Conservation (phyloP, 768 basidiomycete genomes). For the Podaxis rugospora region DNA sequence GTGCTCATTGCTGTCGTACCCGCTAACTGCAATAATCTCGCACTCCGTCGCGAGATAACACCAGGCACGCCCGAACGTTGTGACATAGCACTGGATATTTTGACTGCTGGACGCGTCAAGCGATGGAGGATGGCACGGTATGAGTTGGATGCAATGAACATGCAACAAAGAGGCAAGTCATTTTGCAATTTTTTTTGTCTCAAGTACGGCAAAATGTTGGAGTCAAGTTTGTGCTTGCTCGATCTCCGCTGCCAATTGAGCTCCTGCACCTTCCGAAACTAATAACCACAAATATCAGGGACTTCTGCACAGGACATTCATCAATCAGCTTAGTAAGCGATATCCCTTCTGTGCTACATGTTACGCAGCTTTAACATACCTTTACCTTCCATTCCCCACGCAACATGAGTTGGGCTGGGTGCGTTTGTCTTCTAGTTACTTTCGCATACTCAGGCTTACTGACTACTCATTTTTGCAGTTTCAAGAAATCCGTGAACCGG, state of each 20-base stretch:
- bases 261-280: not conserved
- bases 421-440: constrained; percentile 10
- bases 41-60: constrained; percentile 5
- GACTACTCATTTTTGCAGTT: constrained; percentile 36
- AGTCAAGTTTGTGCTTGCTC: not conserved
- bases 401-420: constrained; percentile 59
- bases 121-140: not conserved
- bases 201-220: not conserved
- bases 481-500: constrained; percentile 92
- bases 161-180: not conserved
- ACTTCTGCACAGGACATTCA: not conserved
- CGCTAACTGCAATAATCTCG: not conserved
- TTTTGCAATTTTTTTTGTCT: not conserved
- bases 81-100: not conserved
- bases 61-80: not conserved
- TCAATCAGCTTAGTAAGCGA: constrained; percentile 7
- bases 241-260: constrained; percentile 6
- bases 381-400: not conserved
- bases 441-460: not conserved
- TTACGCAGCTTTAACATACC: not conserved
- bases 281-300: not conserved
- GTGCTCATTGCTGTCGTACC: not conserved
- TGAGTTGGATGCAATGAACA: not conserved
- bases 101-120: not conserved
- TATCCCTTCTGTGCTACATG: not conserved